Evolutionary conservation across 2,329 filamentous ascomycete genomes (phyloP).

Genomic region (Pyrenophora seminiperda): DNA sequence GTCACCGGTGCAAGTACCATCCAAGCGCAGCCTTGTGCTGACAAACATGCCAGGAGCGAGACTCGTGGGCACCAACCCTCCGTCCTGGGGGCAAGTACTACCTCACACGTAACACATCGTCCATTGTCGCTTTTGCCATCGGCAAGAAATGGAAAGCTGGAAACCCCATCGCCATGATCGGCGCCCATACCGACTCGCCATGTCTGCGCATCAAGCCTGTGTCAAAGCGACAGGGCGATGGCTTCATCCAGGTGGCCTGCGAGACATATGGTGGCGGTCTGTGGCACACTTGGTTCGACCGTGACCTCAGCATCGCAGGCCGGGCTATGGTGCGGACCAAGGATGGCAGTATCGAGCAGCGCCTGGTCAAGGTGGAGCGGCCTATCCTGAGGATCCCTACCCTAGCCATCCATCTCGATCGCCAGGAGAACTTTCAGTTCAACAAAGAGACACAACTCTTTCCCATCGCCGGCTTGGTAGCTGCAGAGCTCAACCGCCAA

Average conservation of each 20-base stretch:
- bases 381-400: conserved; percentile 92
- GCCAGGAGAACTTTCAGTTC: conserved; percentile 82
- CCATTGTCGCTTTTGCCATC: conserved; percentile 90
- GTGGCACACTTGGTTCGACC: conserved; percentile 98
- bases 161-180: conserved; percentile 89
- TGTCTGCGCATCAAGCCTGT: conserved; percentile 92
- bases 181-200: conserved; percentile 94
- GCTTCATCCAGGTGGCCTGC: conserved; percentile 92
- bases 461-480: conserved; percentile 85
- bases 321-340: conserved; percentile 79
- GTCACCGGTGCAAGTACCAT: neutral
- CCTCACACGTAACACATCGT: conserved; percentile 89
- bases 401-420: conserved; percentile 90
- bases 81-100: conserved; percentile 93
- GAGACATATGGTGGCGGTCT: conserved; percentile 97
- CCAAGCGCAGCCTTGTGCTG: neutral
- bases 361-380: conserved; percentile 86
- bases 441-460: conserved; percentile 98
- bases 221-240: conserved; percentile 83
- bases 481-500: conserved; percentile 83
- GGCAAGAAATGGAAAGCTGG: conserved; percentile 90
- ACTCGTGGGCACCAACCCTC: conserved; percentile 81
- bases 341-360: conserved; percentile 77
- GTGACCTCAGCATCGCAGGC: conserved; percentile 88
- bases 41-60: conserved; percentile 67